Percentiles rank a stretch among this genome's conserved stretches.
phyloP scores from a whole-genome alignment of 192 early-diverging fungal species.

The Linnemannia hyalina region DNA sequence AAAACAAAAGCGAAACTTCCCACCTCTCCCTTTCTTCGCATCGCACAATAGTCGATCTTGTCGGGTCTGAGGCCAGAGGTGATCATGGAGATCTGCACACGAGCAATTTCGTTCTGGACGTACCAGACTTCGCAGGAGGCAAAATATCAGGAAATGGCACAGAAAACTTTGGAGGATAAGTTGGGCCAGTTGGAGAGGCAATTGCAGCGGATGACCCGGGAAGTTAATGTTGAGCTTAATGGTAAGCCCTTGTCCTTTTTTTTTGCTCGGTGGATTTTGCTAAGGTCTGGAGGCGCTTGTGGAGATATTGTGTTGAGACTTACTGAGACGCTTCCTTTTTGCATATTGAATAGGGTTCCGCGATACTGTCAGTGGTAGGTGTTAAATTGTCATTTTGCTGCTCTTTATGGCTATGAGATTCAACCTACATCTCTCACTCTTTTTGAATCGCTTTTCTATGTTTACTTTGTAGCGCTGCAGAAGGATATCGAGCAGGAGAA shows the following conservation, averaged over 20 bases:
- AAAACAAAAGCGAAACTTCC: not conserved
- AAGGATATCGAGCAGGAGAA: conserved; percentile 56
- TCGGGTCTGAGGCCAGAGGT: conserved; percentile 73
- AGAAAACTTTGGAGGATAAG: conserved; percentile 57
- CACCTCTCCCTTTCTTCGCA: too few species aligned
- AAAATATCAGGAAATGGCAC: conserved; percentile 51
- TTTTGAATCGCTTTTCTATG: not conserved
- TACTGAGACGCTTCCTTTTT: not conserved
- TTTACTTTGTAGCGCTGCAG: conserved; percentile 40
- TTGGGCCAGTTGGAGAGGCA: conserved; percentile 44
- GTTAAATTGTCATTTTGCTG: too few species aligned
- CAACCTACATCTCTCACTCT: not conserved
- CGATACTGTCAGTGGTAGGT: conserved; percentile 36
- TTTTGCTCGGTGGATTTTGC: not conserved
- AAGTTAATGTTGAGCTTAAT: conserved; percentile 41
- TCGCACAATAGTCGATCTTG: conserved; percentile 63
- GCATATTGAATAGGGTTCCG: not conserved
- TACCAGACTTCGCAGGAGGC: conserved; percentile 75
- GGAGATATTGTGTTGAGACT: not conserved
- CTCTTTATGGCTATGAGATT: too few species aligned
- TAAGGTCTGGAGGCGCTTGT: not conserved
- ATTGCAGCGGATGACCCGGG: conserved; percentile 44
- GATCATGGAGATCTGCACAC: conserved; percentile 75
- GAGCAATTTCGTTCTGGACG: conserved; percentile 74
- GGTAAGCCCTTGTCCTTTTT: conserved; percentile 13